Evolutionary conservation across 2,329 filamentous ascomycete species (phyloP).

Genomic region (Phialophora macrospora): DNA sequence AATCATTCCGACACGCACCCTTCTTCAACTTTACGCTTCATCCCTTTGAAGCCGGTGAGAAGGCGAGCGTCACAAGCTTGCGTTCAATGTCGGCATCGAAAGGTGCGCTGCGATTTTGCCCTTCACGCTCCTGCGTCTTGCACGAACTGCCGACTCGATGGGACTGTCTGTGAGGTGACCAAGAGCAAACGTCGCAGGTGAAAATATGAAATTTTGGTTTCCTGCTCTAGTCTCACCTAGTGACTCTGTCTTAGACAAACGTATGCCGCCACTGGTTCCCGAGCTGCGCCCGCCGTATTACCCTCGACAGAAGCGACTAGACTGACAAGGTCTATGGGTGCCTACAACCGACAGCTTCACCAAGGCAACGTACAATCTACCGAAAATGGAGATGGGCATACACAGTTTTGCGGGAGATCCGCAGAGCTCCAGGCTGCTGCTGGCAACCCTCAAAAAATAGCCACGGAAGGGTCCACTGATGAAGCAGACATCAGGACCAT

Average conservation of each 20-base stretch:
- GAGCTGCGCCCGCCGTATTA: not conserved
- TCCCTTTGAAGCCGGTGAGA: conserved; percentile 13
- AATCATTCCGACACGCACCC: not conserved
- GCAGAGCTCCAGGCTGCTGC: no score
- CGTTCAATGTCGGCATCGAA: conserved; percentile 15
- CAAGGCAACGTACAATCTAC: no score
- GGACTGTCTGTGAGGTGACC: conserved; percentile 11
- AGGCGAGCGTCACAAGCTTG: conserved; percentile 19
- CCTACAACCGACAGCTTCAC: no score
- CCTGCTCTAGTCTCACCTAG: not conserved
- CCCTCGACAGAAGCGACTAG: no score
- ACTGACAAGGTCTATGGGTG: no score
- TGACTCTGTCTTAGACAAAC: conserved; percentile 3
- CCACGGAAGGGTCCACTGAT: not conserved
- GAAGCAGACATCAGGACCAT: not conserved
- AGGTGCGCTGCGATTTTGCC: conserved; percentile 17
- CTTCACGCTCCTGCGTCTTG: conserved; percentile 6
- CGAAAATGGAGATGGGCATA: no score
- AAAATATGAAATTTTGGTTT: not conserved
- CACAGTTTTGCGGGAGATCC: no score
- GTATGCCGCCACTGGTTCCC: not conserved
- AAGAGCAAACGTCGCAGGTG: conserved; percentile 16
- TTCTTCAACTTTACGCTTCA: conserved; percentile 8
- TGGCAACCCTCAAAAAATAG: not conserved
- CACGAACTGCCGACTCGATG: conserved; percentile 18